Percentiles rank a stretch among this genome's conserved stretches.
Conservation (phyloP, 192 early-diverging fungal genomes). For the Gonapodya prolifera region DNA sequence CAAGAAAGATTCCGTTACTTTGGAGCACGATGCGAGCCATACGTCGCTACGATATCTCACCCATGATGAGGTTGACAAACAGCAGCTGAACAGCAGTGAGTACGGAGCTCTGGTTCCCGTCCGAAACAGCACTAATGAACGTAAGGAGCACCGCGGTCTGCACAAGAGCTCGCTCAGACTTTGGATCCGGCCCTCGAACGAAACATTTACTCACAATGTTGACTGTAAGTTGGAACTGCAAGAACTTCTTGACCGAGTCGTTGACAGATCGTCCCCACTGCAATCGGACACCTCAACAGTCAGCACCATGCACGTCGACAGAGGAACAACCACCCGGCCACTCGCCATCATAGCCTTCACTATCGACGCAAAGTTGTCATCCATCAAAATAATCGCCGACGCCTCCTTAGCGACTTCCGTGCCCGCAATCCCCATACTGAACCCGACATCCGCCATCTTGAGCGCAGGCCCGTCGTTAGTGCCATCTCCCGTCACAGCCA, state of each 20-base stretch:
- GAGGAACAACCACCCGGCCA: too few species aligned
- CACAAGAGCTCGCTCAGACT: too few species aligned
- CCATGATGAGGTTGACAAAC: constrained; percentile 99
- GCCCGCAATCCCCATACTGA: constrained; percentile 98
- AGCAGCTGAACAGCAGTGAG: constrained; percentile 91
- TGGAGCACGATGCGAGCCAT: too few species aligned
- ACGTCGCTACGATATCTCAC: too few species aligned
- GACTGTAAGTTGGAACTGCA: constrained; percentile 98
- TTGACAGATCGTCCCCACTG: constrained; percentile 89
- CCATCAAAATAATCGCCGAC: constrained; percentile 38
- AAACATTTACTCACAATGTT: too few species aligned
- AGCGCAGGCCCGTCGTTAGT: constrained; percentile 97
- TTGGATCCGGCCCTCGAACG: too few species aligned
- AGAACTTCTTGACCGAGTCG: constrained; percentile 94
- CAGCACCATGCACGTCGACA: too few species aligned
- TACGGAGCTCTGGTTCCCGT: constrained; percentile 56
- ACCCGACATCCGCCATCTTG: constrained; percentile 90
- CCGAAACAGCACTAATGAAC: constrained; percentile 58
- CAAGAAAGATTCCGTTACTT: too few species aligned
- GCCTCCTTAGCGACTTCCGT: constrained; percentile 99
- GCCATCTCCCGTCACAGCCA: constrained; percentile 98
- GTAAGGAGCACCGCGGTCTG: constrained; percentile 77
- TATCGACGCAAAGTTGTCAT: constrained; percentile 96
- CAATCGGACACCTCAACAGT: too few species aligned
- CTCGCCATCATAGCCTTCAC: constrained; percentile 76